Percentiles rank a stretch among this genome's conserved stretches.
Conservation (phyloP, 345 rosid species). For the Brassica incana region DNA sequence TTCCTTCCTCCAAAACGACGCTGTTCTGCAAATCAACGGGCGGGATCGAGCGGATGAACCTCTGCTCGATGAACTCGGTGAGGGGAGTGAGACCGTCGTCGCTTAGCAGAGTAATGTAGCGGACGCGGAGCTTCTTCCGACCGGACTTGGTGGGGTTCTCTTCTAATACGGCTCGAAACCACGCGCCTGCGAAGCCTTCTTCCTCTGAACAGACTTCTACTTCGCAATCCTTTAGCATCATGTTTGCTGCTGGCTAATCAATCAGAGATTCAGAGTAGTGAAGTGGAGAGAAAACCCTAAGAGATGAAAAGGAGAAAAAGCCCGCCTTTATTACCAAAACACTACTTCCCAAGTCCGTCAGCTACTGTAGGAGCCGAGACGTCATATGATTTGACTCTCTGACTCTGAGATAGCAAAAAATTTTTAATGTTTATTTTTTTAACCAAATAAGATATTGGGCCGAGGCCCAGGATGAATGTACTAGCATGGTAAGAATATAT, state of each 20-base stretch:
- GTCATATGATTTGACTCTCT: background rate
- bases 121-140: constrained; percentile 41
- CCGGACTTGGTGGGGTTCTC: constrained; percentile 42
- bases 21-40: constrained; percentile 15
- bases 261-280: too few relatives aligned
- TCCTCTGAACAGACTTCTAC: constrained; percentile 63
- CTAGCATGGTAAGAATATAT: background rate
- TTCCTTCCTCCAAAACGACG: constrained; percentile 38
- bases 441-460: background rate
- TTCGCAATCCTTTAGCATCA: constrained; percentile 23
- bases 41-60: constrained; percentile 50
- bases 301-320: background rate
- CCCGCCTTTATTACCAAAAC: constrained; percentile 3
- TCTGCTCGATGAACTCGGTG: constrained; percentile 36
- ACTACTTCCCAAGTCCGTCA: background rate
- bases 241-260: background rate
- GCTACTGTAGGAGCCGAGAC: background rate
- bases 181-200: constrained; percentile 62
- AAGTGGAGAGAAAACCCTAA: background rate
- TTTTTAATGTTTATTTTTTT: background rate
- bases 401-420: background rate
- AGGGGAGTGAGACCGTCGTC: constrained; percentile 45
- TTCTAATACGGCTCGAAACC: constrained; percentile 52
- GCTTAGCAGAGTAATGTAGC: constrained; percentile 44
- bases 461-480: background rate